Conservation (phyloP, 2,329 filamentous ascomycete species). For the Xylariaceae sp. region DNA sequence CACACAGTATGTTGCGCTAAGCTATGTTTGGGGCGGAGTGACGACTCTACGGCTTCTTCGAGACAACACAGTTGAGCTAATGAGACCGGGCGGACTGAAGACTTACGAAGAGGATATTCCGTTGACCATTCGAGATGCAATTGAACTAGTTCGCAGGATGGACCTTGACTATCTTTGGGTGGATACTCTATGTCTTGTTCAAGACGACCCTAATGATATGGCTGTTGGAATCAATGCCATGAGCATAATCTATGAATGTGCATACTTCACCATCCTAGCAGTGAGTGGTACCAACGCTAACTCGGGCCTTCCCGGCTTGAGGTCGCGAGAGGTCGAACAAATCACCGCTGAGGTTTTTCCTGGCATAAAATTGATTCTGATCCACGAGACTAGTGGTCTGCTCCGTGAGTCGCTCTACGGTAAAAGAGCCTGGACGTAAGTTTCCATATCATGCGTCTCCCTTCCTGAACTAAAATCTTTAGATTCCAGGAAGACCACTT, state of each 20-base stretch:
- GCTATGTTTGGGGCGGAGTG: conserved; percentile 4
- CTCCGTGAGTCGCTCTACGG: conserved; percentile 2
- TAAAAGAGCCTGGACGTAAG: background rate
- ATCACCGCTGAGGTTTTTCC: background rate
- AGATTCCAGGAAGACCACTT: too few relatives aligned
- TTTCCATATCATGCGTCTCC: background rate
- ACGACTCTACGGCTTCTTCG: background rate
- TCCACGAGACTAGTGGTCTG: too few relatives aligned
- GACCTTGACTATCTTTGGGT: background rate
- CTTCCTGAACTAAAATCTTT: too few relatives aligned
- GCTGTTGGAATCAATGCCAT: background rate
- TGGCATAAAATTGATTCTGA: background rate
- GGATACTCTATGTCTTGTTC: conserved; percentile 1
- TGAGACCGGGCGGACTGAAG: background rate
- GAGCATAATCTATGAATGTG: conserved; percentile 4
- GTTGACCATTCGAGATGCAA: background rate
- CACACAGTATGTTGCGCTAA: background rate
- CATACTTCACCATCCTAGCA: conserved; percentile 1
- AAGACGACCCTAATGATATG: background rate
- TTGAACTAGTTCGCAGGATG: background rate
- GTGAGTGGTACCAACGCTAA: background rate
- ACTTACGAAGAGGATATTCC: background rate
- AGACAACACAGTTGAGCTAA: background rate
- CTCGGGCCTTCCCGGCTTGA: background rate
- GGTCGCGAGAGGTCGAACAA: background rate